Base-by-base conservation (phyloP, 805 yeast genomes). In the Ogataea neopini region DNA sequence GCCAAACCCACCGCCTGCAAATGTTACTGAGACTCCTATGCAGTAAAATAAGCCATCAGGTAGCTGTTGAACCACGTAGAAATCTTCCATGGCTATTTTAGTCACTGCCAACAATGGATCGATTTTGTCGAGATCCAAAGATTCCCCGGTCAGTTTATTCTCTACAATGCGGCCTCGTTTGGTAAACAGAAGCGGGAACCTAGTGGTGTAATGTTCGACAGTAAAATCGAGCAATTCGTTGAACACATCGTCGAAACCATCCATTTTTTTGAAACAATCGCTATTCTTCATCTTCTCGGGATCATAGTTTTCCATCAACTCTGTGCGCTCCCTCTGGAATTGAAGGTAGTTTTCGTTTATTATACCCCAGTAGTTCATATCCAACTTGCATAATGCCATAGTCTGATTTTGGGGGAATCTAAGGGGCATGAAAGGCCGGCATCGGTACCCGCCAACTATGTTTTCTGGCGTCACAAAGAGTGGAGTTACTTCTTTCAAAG, bases 391-490 rank as follows among this genome's bases (percentile, higher is more conserved):
- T 10, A 76, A 67, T 1, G 79, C 71, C 81, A 76, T 76, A 6
- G 80, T 76, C 55, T 76, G 81, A 51, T 75, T 76, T 51, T 75
- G 72, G 3, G 81, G 81, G 74, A 76, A 76, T 50, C 81, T 64
- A 51, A 76, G 75, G 1, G 80, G 80, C 64, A 79, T 68, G 75
- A 79, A 76, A 1, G 78, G 79, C 48, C 79, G 62, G 52, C 74
- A 79, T 6, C 34, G 19, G 36, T 56, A 57, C 1, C 57, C 56
- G 17, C 28, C 37, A 3, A 30, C 33, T 11, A 60, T 42, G 14
- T 48, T 45, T 28, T 54, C 58, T 1, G 59, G 56, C 1, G 61
- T 53, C 4, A 59, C 37, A 11, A 44, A 19, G 5, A 57, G 34
- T 1, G 63, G 61, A 2, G 3, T 35, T 6, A 61, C 56, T 2